Evolutionary conservation across 345 rosid species (phyloP).

Genomic region (Boechera retrofracta): DNA sequence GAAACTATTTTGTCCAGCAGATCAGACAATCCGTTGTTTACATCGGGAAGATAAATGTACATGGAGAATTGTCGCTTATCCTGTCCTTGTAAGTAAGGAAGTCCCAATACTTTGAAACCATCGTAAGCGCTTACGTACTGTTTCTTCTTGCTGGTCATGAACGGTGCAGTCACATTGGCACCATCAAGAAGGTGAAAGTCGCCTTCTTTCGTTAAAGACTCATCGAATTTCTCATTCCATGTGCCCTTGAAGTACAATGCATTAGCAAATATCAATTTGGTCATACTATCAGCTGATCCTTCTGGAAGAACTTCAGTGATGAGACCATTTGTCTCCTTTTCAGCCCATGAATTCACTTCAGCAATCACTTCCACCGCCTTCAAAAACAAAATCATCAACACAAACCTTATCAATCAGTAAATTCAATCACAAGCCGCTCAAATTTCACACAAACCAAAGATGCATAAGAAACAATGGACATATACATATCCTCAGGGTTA

Average conservation of each 20-base stretch:
- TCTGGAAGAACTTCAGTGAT: constrained; percentile 74
- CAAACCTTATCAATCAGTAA: not conserved
- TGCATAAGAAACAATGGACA: not conserved
- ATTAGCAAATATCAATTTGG: constrained; percentile 71
- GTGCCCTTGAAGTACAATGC: constrained; percentile 86
- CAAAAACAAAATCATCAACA: constrained; percentile 3
- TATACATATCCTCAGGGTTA: constrained; percentile 4
- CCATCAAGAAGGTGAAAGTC: constrained; percentile 74
- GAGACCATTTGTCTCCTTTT: constrained; percentile 72
- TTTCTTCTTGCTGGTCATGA: constrained; percentile 78
- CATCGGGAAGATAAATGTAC: constrained; percentile 78
- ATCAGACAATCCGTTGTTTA: constrained; percentile 60
- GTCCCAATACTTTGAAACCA: constrained; percentile 74
- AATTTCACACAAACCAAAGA: not conserved
- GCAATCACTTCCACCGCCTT: constrained; percentile 68
- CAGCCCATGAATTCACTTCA: constrained; percentile 82
- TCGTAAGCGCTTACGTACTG: constrained; percentile 56
- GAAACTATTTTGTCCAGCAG: constrained; percentile 56
- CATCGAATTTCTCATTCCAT: constrained; percentile 75
- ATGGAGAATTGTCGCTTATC: constrained; percentile 72
- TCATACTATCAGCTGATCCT: constrained; percentile 58
- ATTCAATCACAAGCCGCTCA: constrained; percentile 10
- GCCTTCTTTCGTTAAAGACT: constrained; percentile 53
- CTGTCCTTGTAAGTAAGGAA: constrained; percentile 74
- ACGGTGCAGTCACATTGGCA: constrained; percentile 56